Conservation (phyloP, 768 basidiomycete genomes). For the Kwoniella sp. region DNA sequence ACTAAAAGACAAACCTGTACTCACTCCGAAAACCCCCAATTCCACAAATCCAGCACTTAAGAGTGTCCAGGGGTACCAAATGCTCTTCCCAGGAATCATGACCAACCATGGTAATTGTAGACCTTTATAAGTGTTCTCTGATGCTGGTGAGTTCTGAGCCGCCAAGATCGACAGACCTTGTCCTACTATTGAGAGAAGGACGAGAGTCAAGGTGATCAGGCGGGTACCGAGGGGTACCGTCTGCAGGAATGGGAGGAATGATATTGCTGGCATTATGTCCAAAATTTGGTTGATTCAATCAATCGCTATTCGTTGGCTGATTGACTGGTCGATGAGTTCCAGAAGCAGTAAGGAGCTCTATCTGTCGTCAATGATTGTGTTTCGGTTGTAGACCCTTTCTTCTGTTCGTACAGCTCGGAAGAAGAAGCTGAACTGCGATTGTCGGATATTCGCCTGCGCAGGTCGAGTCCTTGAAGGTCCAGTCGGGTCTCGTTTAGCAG, state of each 20-base stretch:
- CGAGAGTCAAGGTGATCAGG: conserved; percentile 40
- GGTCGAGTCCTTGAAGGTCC: no score
- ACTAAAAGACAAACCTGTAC: conserved; percentile 45
- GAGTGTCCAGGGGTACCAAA: conserved; percentile 91
- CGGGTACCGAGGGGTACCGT: conserved; percentile 50
- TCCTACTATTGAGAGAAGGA: conserved; percentile 35
- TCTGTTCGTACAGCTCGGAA: no score
- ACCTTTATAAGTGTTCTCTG: conserved; percentile 9
- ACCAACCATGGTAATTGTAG: conserved; percentile 66
- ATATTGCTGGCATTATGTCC: conserved; percentile 48
- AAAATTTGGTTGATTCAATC: no score
- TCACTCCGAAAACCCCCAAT: conserved; percentile 76
- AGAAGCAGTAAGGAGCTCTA: no score
- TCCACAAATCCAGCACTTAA: conserved; percentile 88
- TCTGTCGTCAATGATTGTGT: no score
- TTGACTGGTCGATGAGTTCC: no score
- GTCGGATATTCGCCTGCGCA: no score
- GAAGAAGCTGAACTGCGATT: no score
- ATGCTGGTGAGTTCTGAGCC: conserved; percentile 22
- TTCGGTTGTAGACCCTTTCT: no score
- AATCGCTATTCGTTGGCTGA: no score
- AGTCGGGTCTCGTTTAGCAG: no score
- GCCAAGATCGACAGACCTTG: conserved; percentile 25
- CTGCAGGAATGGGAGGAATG: conserved; percentile 55
- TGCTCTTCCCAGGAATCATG: conserved; percentile 74